These are phyloP conservation scores for Avena sativa DNA, from an alignment of 176 grass and related monocot genomes.

Conservation along the genomic window DNA sequence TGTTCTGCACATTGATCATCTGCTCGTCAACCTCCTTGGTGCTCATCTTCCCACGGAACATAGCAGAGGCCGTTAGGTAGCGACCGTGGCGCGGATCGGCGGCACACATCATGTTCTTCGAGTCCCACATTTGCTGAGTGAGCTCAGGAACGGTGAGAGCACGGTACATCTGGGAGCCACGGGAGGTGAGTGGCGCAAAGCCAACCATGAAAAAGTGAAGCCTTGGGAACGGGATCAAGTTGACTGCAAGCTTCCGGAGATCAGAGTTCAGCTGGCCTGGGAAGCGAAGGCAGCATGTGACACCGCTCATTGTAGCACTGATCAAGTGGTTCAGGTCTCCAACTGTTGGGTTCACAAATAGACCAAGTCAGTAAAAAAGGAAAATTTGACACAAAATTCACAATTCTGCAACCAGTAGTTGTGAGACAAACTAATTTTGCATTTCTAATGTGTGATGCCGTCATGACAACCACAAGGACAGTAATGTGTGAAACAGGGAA, in stretches of 20 bases:
- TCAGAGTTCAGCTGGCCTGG: slow-evolving; percentile 92
- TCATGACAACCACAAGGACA: slow-evolving; percentile 2
- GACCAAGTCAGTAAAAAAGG: background rate
- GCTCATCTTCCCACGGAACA: slow-evolving; percentile 74
- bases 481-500: background rate
- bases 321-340: slow-evolving; percentile 92
- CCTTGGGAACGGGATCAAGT: slow-evolving; percentile 87
- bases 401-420: background rate
- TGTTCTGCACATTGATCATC: slow-evolving; percentile 88
- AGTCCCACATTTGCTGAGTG: slow-evolving; percentile 96
- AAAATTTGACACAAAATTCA: background rate
- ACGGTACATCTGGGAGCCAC: slow-evolving; percentile 87
- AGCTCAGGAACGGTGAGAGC: slow-evolving; percentile 90
- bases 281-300: slow-evolving; percentile 93
- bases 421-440: background rate
- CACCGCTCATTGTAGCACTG: slow-evolving; percentile 87
- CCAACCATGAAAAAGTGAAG: slow-evolving; percentile 96
- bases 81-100: background rate
- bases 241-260: slow-evolving; percentile 88
- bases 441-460: background rate
- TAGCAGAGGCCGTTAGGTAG: slow-evolving; percentile 78
- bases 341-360: slow-evolving; percentile 49
- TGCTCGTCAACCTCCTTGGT: slow-evolving; percentile 26
- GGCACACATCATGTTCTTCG: slow-evolving; percentile 71
- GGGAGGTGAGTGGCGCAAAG: slow-evolving; percentile 87